These are phyloP conservation scores for Podila epicladia DNA, from an alignment of 192 early-diverging fungal species.

Conservation along the genomic window DNA sequence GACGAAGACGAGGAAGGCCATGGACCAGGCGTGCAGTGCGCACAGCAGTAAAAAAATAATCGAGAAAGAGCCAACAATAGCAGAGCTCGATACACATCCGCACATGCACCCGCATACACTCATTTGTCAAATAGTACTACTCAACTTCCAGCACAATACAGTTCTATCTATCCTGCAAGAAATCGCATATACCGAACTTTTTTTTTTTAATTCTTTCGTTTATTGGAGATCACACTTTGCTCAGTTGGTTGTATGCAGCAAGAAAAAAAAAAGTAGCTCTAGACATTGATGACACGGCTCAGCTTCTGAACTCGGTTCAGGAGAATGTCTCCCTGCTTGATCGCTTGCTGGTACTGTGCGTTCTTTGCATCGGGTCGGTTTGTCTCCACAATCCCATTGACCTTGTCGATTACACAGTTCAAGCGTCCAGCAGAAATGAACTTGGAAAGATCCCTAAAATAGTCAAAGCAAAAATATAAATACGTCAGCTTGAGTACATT, in stretches of 20 bases:
- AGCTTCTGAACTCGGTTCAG: conserved; percentile 97
- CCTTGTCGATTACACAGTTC: conserved; percentile 99
- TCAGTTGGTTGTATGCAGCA: not conserved
- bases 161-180: too few species aligned
- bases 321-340: conserved; percentile 97
- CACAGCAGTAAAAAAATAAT: conserved; percentile 79
- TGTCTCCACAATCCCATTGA: conserved; percentile 96
- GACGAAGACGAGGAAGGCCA: conserved; percentile 73
- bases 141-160: not conserved
- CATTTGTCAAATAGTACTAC: conserved; percentile 9
- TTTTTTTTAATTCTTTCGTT: not conserved
- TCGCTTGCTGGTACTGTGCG: conserved; percentile 95
- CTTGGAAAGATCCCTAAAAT: conserved; percentile 84
- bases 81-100: not conserved
- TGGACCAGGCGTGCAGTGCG: conserved; percentile 90
- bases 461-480: not conserved
- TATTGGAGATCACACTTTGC: not conserved
- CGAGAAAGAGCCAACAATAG: not conserved
- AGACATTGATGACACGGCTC: conserved; percentile 91
- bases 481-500: not conserved
- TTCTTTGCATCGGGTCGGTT: conserved; percentile 99
- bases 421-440: conserved; percentile 96
- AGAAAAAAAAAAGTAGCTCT: conserved; percentile 16
- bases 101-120: not conserved
- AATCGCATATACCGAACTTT: not conserved